phyloP scores from a whole-genome alignment of 768 basidiomycete species.

The Cystofilobasidium capitatum region DNA sequence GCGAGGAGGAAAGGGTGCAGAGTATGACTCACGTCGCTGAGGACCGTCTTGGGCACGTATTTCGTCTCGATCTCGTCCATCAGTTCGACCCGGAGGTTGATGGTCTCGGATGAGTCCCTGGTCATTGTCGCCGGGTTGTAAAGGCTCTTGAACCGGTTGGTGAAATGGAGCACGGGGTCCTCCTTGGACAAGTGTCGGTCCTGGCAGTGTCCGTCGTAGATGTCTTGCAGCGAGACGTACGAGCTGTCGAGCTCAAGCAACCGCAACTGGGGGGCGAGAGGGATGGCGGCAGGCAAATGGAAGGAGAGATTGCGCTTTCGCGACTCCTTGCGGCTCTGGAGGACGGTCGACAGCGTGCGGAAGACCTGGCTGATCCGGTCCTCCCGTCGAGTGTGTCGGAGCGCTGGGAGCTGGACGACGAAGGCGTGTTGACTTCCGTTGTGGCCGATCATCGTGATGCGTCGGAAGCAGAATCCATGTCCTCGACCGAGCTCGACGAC shows the following conservation, averaged over 20 bases:
- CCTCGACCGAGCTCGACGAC: conserved; percentile 83
- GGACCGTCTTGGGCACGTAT: conserved; percentile 77
- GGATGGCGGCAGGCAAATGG: conserved; percentile 79
- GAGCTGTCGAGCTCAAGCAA: conserved; percentile 86
- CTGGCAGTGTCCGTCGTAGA: conserved; percentile 83
- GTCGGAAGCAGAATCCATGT: conserved; percentile 75
- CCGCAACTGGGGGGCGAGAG: conserved; percentile 65
- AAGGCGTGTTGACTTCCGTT: conserved; percentile 86
- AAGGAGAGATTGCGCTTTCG: conserved; percentile 84
- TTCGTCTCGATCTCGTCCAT: conserved; percentile 79
- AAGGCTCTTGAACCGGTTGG: conserved; percentile 60
- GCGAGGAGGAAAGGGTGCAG: conserved; percentile 1
- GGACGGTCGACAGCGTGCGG: conserved; percentile 41
- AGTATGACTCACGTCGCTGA: conserved; percentile 57
- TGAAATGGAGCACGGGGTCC: conserved; percentile 74
- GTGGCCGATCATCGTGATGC: conserved; percentile 79
- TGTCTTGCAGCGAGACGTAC: conserved; percentile 80
- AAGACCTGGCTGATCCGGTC: conserved; percentile 27
- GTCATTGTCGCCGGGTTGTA: conserved; percentile 32
- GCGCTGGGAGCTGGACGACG: conserved; percentile 77
- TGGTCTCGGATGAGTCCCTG: conserved; percentile 43
- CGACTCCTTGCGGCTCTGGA: conserved; percentile 80
- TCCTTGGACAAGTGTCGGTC: conserved; percentile 66
- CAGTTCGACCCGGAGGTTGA: conserved; percentile 64
- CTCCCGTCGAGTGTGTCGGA: conserved; percentile 64